Evolutionary conservation across 73 alveolate species (phyloP).

Genomic region (Paramecium pentaurelia): DNA sequence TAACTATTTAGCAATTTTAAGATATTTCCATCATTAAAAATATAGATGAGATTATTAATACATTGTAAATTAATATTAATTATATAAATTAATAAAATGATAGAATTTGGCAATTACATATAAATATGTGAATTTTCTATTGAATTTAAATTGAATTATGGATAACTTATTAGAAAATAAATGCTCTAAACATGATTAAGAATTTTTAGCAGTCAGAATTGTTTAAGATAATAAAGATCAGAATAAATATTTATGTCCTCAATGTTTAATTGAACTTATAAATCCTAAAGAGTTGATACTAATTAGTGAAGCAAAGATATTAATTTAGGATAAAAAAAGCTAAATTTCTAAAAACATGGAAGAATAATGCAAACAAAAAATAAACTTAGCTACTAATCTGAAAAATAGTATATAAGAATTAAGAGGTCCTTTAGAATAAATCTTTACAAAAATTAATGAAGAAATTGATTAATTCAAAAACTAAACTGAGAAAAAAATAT

Average conservation of each 20-base stretch:
- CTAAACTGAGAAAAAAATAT: not conserved
- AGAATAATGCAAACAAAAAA: not conserved
- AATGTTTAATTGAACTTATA: not conserved
- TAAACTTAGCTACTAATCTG: not conserved
- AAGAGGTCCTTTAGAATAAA: not conserved
- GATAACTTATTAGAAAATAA: not conserved
- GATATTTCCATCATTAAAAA: slow-evolving; percentile 59
- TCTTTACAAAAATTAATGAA: not conserved
- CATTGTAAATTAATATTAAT: not conserved
- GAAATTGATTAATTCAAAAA: not conserved
- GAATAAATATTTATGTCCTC: not conserved
- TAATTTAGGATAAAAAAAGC: not conserved
- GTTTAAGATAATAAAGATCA: not conserved
- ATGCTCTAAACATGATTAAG: not conserved
- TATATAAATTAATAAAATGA: not conserved
- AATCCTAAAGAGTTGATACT: not conserved
- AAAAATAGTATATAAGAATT: not conserved
- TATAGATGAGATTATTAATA: slow-evolving; percentile 33
- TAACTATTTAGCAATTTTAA: slow-evolving; percentile 42
- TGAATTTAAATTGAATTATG: not conserved
- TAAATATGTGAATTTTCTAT: not conserved
- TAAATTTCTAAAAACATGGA: not conserved
- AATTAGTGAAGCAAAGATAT: not conserved
- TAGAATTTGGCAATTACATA: not conserved
- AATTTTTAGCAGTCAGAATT: not conserved